Conservation (phyloP, 495 filamentous ascomycete species). For the Aspergillus asperescens region DNA sequence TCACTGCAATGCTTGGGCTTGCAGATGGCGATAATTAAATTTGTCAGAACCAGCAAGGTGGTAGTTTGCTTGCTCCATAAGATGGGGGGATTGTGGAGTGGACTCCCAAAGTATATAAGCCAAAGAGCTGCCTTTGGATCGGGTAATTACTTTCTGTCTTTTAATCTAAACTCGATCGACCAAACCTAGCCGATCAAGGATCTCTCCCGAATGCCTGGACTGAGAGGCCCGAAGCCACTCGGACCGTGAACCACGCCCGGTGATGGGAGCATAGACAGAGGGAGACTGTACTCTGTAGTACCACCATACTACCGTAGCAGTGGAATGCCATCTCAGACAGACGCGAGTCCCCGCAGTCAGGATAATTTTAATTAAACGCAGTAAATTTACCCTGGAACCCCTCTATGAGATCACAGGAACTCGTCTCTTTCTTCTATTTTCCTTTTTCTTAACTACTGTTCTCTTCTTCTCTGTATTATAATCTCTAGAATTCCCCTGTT, state of each 20-base stretch:
- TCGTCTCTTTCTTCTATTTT: background rate
- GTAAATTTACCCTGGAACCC: slow-evolving; percentile 1
- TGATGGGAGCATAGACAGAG: background rate
- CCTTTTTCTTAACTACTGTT: background rate
- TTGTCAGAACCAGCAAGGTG: too few species aligned
- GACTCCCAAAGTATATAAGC: too few species aligned
- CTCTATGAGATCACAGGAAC: slow-evolving; percentile 7
- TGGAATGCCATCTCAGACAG: background rate
- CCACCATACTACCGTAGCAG: background rate
- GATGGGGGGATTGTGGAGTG: too few species aligned
- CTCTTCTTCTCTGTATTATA: background rate
- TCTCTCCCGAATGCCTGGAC: too few species aligned
- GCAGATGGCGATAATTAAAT: too few species aligned
- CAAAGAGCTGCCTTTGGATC: too few species aligned
- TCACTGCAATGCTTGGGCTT: too few species aligned
- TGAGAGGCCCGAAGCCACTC: too few species aligned
- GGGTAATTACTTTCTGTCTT: too few species aligned
- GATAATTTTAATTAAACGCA: background rate
- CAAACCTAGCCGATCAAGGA: too few species aligned
- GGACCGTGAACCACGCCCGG: background rate
- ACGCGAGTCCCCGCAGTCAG: slow-evolving; percentile 5
- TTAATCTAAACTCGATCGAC: too few species aligned
- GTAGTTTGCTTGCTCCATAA: too few species aligned
- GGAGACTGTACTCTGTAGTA: background rate
- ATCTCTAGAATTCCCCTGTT: background rate